Evolutionary conservation across 192 early-diverging fungal species (phyloP), one percentile per base, ranked within the genome.

Genomic region (Backusella westeae): DNA sequence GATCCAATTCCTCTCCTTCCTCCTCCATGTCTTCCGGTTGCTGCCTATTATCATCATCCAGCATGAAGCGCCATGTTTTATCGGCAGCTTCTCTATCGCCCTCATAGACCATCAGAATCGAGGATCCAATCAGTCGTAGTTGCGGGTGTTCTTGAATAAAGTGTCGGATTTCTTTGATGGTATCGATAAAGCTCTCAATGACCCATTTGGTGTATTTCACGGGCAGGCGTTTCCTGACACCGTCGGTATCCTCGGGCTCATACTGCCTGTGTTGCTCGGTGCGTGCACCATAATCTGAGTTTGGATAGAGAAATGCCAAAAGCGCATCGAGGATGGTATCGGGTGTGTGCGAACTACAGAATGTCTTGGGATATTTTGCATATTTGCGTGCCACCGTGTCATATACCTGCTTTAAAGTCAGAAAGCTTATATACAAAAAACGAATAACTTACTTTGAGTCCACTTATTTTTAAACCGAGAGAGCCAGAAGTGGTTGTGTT

Each of bases 71-170:
- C 67, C 90, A 72, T n/a, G 76, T 80, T n/a, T 86, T 76, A 65
- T 87, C 79, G 35, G 86, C 87, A 12, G 84, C 83, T 29, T 77
- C 81, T 10, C 71, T 78, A 76, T 90, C 89, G 0, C 89, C 93
- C 67, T 96, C 94, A 75, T 96, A 98, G 2, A 96, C 83, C 67
- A 98, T 80, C 36, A 98, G 83, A 14, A 96, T 59, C 19, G 95
- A 96, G 71, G 89, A 85, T 0, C 87, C 85, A 59, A 91, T 94
- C 80, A 98, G 85, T 41, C 93, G 85, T 3, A 92, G 68, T 12
- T 91, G 86, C 0, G 75, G 67, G 1, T 81, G 59, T 1, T 77
- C 73, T 71, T 87, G 68, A 4, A 97, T 71, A 17, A 84, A 88
- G 9, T 87, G 79, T 34, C 78, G 67, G 10, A 91, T 84, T n/a